Percentiles rank a stretch among this genome's conserved stretches.
These are phyloP conservation scores for Spathaspora girioi DNA, from an alignment of 805 yeast genomes.

Conservation along the genomic window DNA sequence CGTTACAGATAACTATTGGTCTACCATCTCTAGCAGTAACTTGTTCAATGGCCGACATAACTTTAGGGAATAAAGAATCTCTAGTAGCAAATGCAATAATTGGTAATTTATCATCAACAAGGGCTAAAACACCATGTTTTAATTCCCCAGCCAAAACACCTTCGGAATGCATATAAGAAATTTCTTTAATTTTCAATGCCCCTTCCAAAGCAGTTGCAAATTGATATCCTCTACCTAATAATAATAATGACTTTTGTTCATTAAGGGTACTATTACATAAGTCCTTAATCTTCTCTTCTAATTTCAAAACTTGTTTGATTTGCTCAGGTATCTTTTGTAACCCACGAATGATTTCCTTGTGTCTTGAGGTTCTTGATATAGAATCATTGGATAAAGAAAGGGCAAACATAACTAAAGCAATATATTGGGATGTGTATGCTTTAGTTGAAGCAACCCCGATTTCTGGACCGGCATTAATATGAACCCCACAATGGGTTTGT, in stretches of 20 bases:
- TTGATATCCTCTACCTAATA: conserved; percentile 97
- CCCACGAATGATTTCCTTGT: conserved; percentile 81
- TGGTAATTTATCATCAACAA: conserved; percentile 91
- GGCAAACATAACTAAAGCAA: conserved; percentile 96
- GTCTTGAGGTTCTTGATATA: conserved; percentile 71
- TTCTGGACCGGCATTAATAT: conserved; percentile 98
- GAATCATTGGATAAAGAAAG: conserved; percentile 91
- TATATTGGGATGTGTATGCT: conserved; percentile 97
- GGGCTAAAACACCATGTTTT: conserved; percentile 96
- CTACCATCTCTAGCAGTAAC: conserved; percentile 96
- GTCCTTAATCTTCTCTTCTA: conserved; percentile 70
- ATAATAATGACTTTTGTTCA: conserved; percentile 79
- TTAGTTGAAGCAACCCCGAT: conserved; percentile 99
- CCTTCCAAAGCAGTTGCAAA: conserved; percentile 97
- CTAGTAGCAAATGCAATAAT: conserved; percentile 94
- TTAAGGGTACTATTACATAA: conserved; percentile 72
- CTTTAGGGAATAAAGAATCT: conserved; percentile 94
- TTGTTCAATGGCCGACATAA: conserved; percentile 92
- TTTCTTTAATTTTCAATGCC: conserved; percentile 96
- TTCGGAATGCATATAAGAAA: conserved; percentile 98
- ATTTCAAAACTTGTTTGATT: conserved; percentile 68
- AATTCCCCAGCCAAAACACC: conserved; percentile 99
- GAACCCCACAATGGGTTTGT: conserved; percentile 98
- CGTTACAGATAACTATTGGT: conserved; percentile 89
- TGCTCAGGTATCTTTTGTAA: conserved; percentile 80